Percentiles rank a stretch among this genome's conserved stretches.
phyloP scores from a whole-genome alignment of 352 stramenopile species.

The Globisporangium barbulae region DNA sequence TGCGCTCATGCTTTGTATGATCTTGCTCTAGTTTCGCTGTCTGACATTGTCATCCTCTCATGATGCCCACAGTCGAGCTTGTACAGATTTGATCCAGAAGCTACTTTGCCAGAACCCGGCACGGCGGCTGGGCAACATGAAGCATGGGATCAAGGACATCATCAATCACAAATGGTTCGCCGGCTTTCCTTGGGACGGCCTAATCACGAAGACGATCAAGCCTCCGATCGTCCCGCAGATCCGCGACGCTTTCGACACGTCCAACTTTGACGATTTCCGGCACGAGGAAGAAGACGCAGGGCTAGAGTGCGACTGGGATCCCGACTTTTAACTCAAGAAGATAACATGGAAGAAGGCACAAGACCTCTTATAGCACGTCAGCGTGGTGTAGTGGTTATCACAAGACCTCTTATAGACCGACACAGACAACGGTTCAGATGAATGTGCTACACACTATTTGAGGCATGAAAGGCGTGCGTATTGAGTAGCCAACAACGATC shows the following conservation, averaged over 20 bases:
- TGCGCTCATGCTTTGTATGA: slow-evolving; percentile 21
- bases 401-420: neutral
- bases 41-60: neutral
- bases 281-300: slow-evolving; percentile 63
- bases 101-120: slow-evolving; percentile 77
- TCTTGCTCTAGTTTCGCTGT: neutral
- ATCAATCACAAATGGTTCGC: slow-evolving; percentile 85
- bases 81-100: slow-evolving; percentile 87
- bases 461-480: neutral
- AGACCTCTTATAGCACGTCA: neutral
- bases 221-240: slow-evolving; percentile 74
- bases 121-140: slow-evolving; percentile 77
- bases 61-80: slow-evolving; percentile 38
- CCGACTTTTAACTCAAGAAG: slow-evolving; percentile 47
- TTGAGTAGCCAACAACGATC: neutral
- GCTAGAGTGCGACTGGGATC: slow-evolving; percentile 67
- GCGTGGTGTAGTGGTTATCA: too few species aligned
- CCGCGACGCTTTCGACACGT: slow-evolving; percentile 72
- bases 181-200: slow-evolving; percentile 59
- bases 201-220: slow-evolving; percentile 58
- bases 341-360: neutral
- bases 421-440: neutral
- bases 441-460: slow-evolving; percentile 3
- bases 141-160: slow-evolving; percentile 82
- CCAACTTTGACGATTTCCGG: slow-evolving; percentile 78